Percentiles rank a stretch among this genome's conserved stretches.
Conservation (phyloP, 208 protist species). For the Acanthamoeba rhysodes region DNA sequence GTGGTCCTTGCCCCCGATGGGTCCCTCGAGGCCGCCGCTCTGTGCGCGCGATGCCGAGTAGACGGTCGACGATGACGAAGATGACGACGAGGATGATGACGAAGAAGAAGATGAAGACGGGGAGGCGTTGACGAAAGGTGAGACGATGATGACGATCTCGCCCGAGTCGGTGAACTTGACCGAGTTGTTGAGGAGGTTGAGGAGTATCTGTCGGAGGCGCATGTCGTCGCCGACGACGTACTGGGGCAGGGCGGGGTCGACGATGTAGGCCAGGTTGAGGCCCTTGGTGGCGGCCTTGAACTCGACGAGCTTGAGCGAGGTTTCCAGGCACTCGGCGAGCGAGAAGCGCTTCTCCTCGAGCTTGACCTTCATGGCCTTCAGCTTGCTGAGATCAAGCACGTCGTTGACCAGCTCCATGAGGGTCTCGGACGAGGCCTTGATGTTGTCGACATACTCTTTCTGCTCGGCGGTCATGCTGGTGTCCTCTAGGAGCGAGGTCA, state of each 20-base stretch:
- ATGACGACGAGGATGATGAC: background rate
- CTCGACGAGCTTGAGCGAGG: slow-evolving; percentile 44
- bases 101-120: background rate
- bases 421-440: slow-evolving; percentile 23
- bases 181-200: slow-evolving; percentile 37
- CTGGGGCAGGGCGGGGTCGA: background rate
- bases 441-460: slow-evolving; percentile 38
- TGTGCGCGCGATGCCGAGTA: background rate
- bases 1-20: background rate
- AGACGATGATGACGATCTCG: slow-evolving; percentile 39
- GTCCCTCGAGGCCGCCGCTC: background rate
- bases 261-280: slow-evolving; percentile 33
- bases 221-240: background rate
- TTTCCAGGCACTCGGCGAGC: slow-evolving; percentile 16
- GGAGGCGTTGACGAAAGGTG: background rate
- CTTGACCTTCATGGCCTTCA: slow-evolving; percentile 65
- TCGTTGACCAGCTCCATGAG: slow-evolving; percentile 62
- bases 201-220: slow-evolving; percentile 30
- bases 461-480: slow-evolving; percentile 66
- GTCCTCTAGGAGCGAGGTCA: slow-evolving; percentile 73
- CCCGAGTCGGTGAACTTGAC: slow-evolving; percentile 38
- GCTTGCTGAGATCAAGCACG: slow-evolving; percentile 62
- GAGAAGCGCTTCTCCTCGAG: slow-evolving; percentile 30
- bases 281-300: slow-evolving; percentile 49
- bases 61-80: background rate